phyloP scores from a whole-genome alignment of 148 eudicot genomes.

The Nyssa sinensis region DNA sequence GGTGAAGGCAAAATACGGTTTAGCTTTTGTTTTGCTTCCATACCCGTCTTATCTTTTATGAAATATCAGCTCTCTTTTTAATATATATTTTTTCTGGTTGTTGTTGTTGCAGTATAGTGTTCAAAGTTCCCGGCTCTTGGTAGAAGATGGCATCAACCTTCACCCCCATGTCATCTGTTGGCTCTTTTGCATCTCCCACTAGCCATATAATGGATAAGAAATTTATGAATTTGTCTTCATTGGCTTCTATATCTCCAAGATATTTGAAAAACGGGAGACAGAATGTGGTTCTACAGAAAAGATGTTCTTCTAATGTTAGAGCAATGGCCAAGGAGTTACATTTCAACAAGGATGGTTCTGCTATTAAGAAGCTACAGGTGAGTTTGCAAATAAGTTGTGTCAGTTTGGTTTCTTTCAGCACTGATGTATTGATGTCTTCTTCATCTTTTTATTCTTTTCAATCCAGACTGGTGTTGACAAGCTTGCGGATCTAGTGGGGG shows the following conservation, averaged over 20 bases:
- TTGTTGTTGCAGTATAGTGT: neutral
- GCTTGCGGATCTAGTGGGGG: conserved; percentile 71
- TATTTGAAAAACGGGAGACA: conserved; percentile 23
- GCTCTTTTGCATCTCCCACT: conserved; percentile 39
- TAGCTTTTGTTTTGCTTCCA: too few species aligned
- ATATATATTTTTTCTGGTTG: neutral
- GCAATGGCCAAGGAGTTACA: conserved; percentile 43
- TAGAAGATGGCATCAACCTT: conserved; percentile 50
- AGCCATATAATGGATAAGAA: conserved; percentile 39
- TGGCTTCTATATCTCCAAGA: conserved; percentile 38
- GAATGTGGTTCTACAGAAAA: conserved; percentile 22
- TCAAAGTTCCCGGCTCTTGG: conserved; percentile 7
- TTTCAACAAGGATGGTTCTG: conserved; percentile 54
- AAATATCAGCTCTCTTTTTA: neutral
- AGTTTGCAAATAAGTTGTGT: neutral
- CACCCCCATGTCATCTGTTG: conserved; percentile 45
- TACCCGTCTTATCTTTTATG: conserved; percentile 2
- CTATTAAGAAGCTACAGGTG: conserved; percentile 52
- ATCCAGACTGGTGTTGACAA: conserved; percentile 58
- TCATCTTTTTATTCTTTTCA: neutral
- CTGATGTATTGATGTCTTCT: neutral
- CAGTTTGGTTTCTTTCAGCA: neutral
- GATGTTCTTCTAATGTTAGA: conserved; percentile 28
- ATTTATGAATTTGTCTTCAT: conserved; percentile 26
- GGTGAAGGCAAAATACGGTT: too few species aligned